Base-by-base conservation (phyloP, 2,329 filamentous ascomycete genomes). In the Dactylellina cionopaga region DNA sequence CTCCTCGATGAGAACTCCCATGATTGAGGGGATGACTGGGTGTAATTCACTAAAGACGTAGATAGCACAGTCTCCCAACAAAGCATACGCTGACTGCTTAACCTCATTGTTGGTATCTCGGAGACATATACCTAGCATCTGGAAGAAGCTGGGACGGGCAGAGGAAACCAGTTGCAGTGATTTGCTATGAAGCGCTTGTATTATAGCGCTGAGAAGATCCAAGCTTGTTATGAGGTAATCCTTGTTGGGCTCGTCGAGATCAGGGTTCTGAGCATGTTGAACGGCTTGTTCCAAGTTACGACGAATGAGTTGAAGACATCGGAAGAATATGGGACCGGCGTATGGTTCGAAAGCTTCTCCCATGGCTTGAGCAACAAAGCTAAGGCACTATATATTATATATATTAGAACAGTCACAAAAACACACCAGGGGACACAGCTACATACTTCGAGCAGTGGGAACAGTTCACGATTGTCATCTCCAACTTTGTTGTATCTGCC, bases 181-280 rank as follows among this genome's bases (percentile, higher is more conserved):
- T 47, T 86, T 82, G 51, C 86, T 83, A 49, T 92, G 88, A 5
- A 99, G 86, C 1, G 93, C 92, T 80, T 99, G 95, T 63, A 99
- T 91, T 76, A 98, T 92, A 24, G 93, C 90, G 79, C 93, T 96
- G 62, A 99, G 83, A 11, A 99, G 87, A 79, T 99, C 95, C 70
- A 99, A 85, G 78, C 92, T 96, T 27, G 95, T 98, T 49, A 99
- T 90, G 73, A 98, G 84, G 82, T 98, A 99, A 81, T 99, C 95
- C 83, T 97, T 97, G 81, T 98, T 93, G 0, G 95, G 94, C 33
- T 75, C 74, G 5, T 63, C 56, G 0, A 74, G 22, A 33, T 76
- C 51, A 9, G 75, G 75, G 78, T 94, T 91, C 76, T 86, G 87
- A 43, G 85, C 85, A 3, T 91, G 89, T 5, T 87, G 86, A 64